phyloP scores from a whole-genome alignment of 495 filamentous ascomycete genomes.

The Aspergillus avenaceus region DNA sequence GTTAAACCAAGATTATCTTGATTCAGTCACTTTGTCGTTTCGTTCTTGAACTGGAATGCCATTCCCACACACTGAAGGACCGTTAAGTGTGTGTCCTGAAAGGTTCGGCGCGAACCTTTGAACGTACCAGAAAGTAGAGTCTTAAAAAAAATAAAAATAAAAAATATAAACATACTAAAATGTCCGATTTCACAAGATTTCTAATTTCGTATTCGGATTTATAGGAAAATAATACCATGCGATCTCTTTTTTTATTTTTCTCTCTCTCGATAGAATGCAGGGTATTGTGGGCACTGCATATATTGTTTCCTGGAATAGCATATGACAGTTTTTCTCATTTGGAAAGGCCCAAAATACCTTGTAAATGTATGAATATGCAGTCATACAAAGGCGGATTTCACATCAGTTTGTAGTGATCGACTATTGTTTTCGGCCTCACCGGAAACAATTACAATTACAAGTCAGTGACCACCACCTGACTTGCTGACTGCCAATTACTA shows the following conservation, averaged over 20 bases:
- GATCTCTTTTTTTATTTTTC: no score
- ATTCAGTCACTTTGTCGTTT: neutral
- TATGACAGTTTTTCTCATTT: no score
- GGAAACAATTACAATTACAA: constrained; percentile 5
- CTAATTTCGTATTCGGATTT: no score
- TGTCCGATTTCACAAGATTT: no score
- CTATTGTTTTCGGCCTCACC: constrained; percentile 21
- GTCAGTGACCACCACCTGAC: constrained; percentile 28
- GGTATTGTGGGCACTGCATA: no score
- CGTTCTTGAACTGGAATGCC: neutral
- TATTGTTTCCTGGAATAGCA: no score
- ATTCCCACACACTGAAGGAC: neutral
- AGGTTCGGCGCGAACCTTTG: constrained; percentile 17
- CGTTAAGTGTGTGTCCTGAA: constrained; percentile 1
- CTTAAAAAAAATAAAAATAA: neutral
- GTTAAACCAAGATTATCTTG: neutral
- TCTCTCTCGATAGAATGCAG: no score
- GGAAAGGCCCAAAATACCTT: no score
- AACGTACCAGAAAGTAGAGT: constrained; percentile 6
- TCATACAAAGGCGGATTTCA: neutral
- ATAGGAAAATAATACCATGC: no score
- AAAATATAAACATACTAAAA: neutral
- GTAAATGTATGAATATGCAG: neutral
- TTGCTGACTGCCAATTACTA: constrained; percentile 6
- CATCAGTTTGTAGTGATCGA: neutral